These are phyloP conservation scores for Cystoderma amianthinum DNA, from an alignment of 768 basidiomycete species.

Conservation along the genomic window DNA sequence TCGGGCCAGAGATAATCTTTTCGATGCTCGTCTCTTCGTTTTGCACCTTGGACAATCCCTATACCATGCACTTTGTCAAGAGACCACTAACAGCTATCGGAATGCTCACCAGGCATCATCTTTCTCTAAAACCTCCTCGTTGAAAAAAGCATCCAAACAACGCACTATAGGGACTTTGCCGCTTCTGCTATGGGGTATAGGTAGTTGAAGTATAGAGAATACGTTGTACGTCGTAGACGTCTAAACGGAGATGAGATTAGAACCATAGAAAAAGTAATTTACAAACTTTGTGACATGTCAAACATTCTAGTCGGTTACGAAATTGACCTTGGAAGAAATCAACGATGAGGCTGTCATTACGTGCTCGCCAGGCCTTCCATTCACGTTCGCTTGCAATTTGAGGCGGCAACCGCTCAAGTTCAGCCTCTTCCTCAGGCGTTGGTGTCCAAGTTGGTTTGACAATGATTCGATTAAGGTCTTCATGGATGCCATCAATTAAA, in stretches of 20 bases:
- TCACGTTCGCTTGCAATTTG: conserved; percentile 90
- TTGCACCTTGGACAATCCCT: conserved; percentile 98
- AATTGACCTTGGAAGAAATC: conserved; percentile 99
- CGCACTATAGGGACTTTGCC: conserved; percentile 65
- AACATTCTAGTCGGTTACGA: conserved; percentile 79
- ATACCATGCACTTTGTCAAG: conserved; percentile 1
- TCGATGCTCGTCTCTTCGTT: conserved; percentile 76
- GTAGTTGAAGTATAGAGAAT: conserved; percentile 92
- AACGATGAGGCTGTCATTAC: conserved; percentile 91
- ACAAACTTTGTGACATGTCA: conserved; percentile 82
- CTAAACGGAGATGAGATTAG: conserved; percentile 30
- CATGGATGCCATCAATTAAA: conserved; percentile 87
- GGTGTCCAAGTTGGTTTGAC: conserved; percentile 57
- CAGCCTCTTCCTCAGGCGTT: conserved; percentile 79
- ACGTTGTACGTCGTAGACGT: conserved; percentile 96
- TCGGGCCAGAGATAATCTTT: conserved; percentile 84
- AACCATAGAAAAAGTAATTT: not conserved
- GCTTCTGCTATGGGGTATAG: conserved; percentile 65
- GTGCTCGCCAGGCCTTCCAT: conserved; percentile 84
- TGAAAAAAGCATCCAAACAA: conserved; percentile 88
- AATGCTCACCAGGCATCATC: conserved; percentile 83
- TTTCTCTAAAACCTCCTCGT: conserved; percentile 84
- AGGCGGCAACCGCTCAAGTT: conserved; percentile 78
- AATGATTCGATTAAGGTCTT: conserved; percentile 80
- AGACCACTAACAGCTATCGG: not conserved